Conservation (phyloP, 768 basidiomycete species). For the Leccinum ochraceum region DNA sequence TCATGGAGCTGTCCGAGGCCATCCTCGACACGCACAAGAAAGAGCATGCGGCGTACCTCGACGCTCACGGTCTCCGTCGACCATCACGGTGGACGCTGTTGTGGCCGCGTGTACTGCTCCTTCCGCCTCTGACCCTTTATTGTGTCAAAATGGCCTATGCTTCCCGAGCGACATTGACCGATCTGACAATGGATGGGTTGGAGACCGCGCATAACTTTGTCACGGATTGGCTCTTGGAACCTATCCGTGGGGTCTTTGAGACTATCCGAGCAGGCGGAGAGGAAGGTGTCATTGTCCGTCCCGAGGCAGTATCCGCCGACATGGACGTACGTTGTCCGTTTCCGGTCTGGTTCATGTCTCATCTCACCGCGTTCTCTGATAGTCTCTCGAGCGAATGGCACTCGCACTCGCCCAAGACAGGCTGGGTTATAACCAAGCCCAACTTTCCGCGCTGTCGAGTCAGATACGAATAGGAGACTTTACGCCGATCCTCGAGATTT, state of each 20-base stretch:
- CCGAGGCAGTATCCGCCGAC: conserved; percentile 84
- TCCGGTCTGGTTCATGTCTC: background rate
- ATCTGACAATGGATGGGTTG: conserved; percentile 56
- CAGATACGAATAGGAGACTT: conserved; percentile 81
- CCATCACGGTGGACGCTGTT: conserved; percentile 68
- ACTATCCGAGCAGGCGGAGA: conserved; percentile 85
- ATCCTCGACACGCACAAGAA: conserved; percentile 31
- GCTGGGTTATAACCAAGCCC: conserved; percentile 60
- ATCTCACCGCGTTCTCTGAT: conserved; percentile 1
- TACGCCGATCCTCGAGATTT: conserved; percentile 81
- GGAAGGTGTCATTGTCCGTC: conserved; percentile 70
- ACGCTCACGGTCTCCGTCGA: conserved; percentile 49
- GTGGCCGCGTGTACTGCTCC: conserved; percentile 81
- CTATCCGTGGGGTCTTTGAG: conserved; percentile 75
- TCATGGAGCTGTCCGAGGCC: conserved; percentile 19
- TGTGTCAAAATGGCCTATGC: conserved; percentile 51
- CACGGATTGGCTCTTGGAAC: conserved; percentile 83
- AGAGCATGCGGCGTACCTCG: conserved; percentile 33
- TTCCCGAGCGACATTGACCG: conserved; percentile 57
- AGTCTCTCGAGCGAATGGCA: conserved; percentile 95
- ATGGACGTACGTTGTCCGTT: conserved; percentile 56
- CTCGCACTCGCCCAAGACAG: conserved; percentile 82
- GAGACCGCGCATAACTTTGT: conserved; percentile 76
- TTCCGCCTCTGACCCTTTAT: conserved; percentile 68
- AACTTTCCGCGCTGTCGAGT: conserved; percentile 63